These are phyloP conservation scores for Phaeoacremonium minimum DNA, from an alignment of 2,329 filamentous ascomycete genomes.

Conservation along the genomic window DNA sequence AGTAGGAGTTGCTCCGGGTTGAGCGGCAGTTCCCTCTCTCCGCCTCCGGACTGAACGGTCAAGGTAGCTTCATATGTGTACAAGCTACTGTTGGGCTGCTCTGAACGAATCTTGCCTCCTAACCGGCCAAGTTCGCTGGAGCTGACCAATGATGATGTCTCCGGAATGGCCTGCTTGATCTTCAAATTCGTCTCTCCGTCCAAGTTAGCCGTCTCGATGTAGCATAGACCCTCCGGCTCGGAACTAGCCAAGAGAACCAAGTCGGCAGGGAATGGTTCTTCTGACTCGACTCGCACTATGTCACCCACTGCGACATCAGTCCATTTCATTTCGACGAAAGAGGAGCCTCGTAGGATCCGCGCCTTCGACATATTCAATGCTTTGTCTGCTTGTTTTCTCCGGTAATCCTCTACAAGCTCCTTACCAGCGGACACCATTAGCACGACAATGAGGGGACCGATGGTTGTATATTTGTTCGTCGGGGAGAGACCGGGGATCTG, in stretches of 20 bases:
- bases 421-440: conserved; percentile 93
- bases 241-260: conserved; percentile 89
- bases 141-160: conserved; percentile 85
- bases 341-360: conserved; percentile 75
- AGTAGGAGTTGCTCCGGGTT: conserved; percentile 91
- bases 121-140: conserved; percentile 80
- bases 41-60: conserved; percentile 84
- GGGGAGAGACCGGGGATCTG: conserved; percentile 94
- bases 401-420: conserved; percentile 89
- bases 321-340: conserved; percentile 86
- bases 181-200: conserved; percentile 98
- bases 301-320: conserved; percentile 91
- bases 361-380: conserved; percentile 85
- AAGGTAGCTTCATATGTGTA: conserved; percentile 98
- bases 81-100: conserved; percentile 96
- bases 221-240: conserved; percentile 94
- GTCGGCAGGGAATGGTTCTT: conserved; percentile 92
- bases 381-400: conserved; percentile 81
- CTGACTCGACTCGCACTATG: conserved; percentile 87
- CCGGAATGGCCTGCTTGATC: conserved; percentile 95
- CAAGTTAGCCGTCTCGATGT: conserved; percentile 96
- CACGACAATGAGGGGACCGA: conserved; percentile 87
- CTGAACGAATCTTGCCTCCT: conserved; percentile 82
- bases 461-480: conserved; percentile 93
- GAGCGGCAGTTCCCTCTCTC: conserved; percentile 86